Base-by-base conservation (phyloP, 305 asterid species). In the Fraxinus nigra region DNA sequence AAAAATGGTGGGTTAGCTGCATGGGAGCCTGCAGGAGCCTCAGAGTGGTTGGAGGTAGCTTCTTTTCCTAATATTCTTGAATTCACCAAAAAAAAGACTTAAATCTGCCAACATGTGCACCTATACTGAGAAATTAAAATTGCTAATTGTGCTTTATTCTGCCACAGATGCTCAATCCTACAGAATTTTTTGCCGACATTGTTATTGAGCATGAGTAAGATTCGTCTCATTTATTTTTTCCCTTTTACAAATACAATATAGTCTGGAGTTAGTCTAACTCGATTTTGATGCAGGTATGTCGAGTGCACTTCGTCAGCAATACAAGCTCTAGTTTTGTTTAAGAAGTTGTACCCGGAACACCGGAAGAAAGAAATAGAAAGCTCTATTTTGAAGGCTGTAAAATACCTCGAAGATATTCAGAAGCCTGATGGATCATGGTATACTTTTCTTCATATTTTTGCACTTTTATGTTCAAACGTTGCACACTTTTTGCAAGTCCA, bases 21-120 rank as follows among this genome's bases (percentile, higher is more conserved):
- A 40, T 95, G 99, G 99, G 99, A 95, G 89, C 97, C 98, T 43
- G 96, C 97, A 56, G 95, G 98, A 84, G 88, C 97, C 75, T 82
- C 91, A 1, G 85, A 91, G 28, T 94, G 98, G 97, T 82, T 95
- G 80, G 99, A 94, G 98, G 98, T 94, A 79, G 9, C 16, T 79
- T 43, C 48, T 83, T 5, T 78, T 72, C 20, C 70, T 2, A 5
- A 22, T 7, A 28, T 75, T 80, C 82, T 78, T 75, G 6, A 80
- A 77, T 0, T 77, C 32, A 24, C 11, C 13, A 22, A 38, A 26
- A 72, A 2, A 16, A 79, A 10, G 11, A 4, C 30, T 73, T 37
- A 10, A 73, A 24, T 63, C 51, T 73, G 38, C 46, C 37, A 16
- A 24, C 72, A 7, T 54, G 7, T 16, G n/a, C n/a, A n/a, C 43